These are phyloP conservation scores for Trichoderma hamatum DNA, from an alignment of 2,329 filamentous ascomycete species.

Conservation along the genomic window DNA sequence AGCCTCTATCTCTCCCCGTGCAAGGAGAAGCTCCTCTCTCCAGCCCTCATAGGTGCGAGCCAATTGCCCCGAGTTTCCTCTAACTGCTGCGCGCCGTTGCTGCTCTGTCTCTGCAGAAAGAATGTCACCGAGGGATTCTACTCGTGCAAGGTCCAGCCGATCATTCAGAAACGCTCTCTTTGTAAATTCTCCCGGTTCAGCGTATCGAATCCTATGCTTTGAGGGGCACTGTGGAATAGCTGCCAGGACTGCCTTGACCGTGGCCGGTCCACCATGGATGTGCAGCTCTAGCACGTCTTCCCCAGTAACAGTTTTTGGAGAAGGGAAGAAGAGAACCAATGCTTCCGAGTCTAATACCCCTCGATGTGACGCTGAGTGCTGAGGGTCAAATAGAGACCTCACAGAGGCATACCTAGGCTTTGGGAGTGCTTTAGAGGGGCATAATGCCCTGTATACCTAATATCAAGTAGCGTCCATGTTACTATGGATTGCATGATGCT, in stretches of 20 bases:
- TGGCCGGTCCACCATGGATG: slow-evolving; percentile 88
- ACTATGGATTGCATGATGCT: not conserved
- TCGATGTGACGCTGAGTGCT: slow-evolving; percentile 25
- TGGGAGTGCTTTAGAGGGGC: slow-evolving; percentile 50
- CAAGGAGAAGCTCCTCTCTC: slow-evolving; percentile 75
- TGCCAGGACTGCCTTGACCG: slow-evolving; percentile 80
- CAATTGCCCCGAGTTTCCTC: slow-evolving; percentile 71
- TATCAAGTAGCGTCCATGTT: not conserved
- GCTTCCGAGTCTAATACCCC: slow-evolving; percentile 77
- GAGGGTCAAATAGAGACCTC: slow-evolving; percentile 69
- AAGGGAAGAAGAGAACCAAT: slow-evolving; percentile 79
- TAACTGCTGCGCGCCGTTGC: slow-evolving; percentile 83
- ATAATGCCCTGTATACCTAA: slow-evolving; percentile 56
- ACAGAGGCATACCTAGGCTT: slow-evolving; percentile 66
- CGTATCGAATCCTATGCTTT: slow-evolving; percentile 68
- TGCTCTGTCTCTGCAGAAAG: slow-evolving; percentile 82
- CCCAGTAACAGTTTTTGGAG: slow-evolving; percentile 82
- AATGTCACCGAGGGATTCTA: slow-evolving; percentile 66
- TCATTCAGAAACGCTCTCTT: slow-evolving; percentile 86
- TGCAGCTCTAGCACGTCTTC: slow-evolving; percentile 93
- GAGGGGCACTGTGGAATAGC: slow-evolving; percentile 66
- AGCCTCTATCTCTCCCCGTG: slow-evolving; percentile 89
- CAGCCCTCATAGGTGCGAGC: slow-evolving; percentile 79
- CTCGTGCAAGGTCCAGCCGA: slow-evolving; percentile 83
- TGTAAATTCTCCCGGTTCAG: slow-evolving; percentile 95